Base-by-base conservation (phyloP, 75 land plant genomes). In the Picea glauca region DNA sequence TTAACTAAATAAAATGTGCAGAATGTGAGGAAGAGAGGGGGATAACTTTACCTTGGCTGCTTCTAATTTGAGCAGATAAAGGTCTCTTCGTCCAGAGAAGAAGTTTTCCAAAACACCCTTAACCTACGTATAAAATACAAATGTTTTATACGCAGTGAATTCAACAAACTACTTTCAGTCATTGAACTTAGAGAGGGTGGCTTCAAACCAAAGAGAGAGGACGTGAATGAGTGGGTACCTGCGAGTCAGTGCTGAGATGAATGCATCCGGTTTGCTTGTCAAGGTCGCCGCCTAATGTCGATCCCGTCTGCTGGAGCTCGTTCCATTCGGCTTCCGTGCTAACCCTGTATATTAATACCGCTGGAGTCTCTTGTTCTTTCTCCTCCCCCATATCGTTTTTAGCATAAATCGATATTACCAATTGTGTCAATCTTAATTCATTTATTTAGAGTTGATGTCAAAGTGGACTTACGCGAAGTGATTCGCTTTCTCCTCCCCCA, bases 251-350 rank as follows among this genome's bases (percentile, higher is more conserved):
- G 78, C 89, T 90, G 73, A 90, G 85, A 77, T 90, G 91, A 50
- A 90, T 60, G 62, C 77, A 90, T 58, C 87, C 83, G 13, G 91
- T 78, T 5, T 79, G 75, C 50, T 85, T 85, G 66, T 90, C 91
- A 20, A 90, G 85, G 13, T 84, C 80, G 20, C 88, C 87, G 12
- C 91, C 91, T 5, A 54, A 74, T 15, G 79, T 76, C 20, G 81
- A 56, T 5, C 87, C 91, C 38, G 13, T 64, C 14, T 68, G 75
- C 78, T 87, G 86, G 56, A 83, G 46, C 72, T 76, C 83, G 17
- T 87, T 83, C 87, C 86, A 87, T 74, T 90, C 91, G 58, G 76
- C 33, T n/a, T 77, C 79, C 8, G 87, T 87, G 80, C 91, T 86
- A 67, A 90, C 81, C 62, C 91, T 78, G 80, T 87, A 90, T 62